phyloP scores from a whole-genome alignment of 257 asterid species.

The Paulownia fortunei region DNA sequence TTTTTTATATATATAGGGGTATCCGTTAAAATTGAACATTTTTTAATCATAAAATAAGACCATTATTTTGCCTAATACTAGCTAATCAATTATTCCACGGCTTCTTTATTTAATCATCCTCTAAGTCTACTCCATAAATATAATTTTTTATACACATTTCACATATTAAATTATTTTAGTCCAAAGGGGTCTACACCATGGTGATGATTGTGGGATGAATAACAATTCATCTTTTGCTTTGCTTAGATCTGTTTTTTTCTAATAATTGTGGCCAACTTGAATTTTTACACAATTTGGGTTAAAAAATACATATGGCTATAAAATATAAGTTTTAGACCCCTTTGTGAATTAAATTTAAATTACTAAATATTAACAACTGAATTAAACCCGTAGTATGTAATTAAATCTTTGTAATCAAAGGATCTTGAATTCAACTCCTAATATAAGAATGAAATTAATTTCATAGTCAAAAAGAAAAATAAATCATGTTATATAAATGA shows the following conservation, averaged over 20 bases:
- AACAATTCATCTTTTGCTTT: constrained; percentile 1
- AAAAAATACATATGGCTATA: background rate
- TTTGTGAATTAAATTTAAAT: no score
- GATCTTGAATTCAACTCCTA: no score
- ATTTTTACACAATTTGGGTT: no score
- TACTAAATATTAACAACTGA: no score
- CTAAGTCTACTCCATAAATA: constrained; percentile 30
- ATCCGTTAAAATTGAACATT: background rate
- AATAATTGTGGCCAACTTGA: background rate
- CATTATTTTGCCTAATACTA: constrained; percentile 12
- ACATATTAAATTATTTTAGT: background rate
- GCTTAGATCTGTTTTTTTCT: background rate
- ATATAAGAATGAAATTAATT: no score
- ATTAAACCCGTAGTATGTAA: no score
- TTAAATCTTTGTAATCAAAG: no score
- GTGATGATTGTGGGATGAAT: constrained; percentile 20
- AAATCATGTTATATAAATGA: background rate
- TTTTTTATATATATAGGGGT: background rate
- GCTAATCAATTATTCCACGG: constrained; percentile 28
- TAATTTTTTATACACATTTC: background rate
- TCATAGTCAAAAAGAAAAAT: no score
- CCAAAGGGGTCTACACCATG: constrained; percentile 21
- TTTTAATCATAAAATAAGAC: constrained; percentile 20
- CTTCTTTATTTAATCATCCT: background rate
- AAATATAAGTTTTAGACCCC: no score